Evolutionary conservation across 2,329 filamentous ascomycete genomes (phyloP), one percentile per base, ranked within the genome.

Genomic region (Escovopsis sp.): DNA sequence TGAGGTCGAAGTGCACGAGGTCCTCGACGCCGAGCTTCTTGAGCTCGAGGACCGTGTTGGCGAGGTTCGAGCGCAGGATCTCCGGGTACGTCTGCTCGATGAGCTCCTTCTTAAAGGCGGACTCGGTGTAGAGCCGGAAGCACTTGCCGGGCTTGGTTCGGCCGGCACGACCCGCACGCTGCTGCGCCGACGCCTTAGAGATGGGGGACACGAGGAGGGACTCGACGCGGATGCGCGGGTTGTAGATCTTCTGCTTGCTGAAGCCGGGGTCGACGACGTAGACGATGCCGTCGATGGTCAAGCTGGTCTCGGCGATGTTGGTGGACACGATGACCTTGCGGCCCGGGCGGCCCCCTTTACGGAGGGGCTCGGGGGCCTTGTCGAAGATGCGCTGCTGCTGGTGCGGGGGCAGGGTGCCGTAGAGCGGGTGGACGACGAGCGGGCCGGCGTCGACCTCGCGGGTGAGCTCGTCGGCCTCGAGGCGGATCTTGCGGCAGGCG

Each of bases 251-350:
- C 53, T 98, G 90, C 65, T 98, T 98, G 63, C 86, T 94, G 65
- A 98, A 98, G 26, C 90, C 90, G 2, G 90, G 88, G 51, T 98
- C 90, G n/a, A 98, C 88, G 25, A 98, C 90, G 52, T 94, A 98
- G 26, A 98, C 90, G 43, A 98, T 98, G 54, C 90, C 90, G 53
- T 98, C 90, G 41, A 98, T 98, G 32, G 90, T 98, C 59, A 98
- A 73, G 50, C 80, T 88, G 0, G 90, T 98, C 64, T 98, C 90
- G 31, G 90, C 90, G 57, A 98, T 98, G 58, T 98, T 98, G 45
- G 90, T 98, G 9, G 87, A 84, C 21, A 98, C 72, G 47, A 98
- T 92, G 53, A 78, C 79, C 59, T 98, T 98, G 42, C 90, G 73
- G n/a, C 90, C 90, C 1, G 90, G 83, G 16, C 78, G 72, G 27